Conservation (phyloP, 257 asterid species). For the Verbena officinalis region DNA sequence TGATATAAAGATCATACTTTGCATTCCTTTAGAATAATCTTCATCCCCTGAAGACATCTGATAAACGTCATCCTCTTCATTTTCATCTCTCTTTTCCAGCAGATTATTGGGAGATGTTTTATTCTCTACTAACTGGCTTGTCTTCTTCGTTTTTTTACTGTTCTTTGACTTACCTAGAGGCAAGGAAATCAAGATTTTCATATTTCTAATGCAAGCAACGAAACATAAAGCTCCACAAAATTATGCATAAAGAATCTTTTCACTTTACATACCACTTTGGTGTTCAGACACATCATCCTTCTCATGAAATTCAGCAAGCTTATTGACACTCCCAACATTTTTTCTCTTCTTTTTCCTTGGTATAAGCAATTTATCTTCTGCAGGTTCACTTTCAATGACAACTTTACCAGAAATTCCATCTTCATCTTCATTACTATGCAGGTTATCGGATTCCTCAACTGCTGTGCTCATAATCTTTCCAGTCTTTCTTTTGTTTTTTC, state of each 20-base stretch:
- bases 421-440: slow-evolving; percentile 28
- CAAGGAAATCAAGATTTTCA: slow-evolving; percentile 13
- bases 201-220: slow-evolving; percentile 1
- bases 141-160: slow-evolving; percentile 38
- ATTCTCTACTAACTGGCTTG: slow-evolving; percentile 30
- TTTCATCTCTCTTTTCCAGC: slow-evolving; percentile 41
- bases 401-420: slow-evolving; percentile 28
- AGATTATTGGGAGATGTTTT: slow-evolving; percentile 33
- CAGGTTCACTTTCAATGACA: slow-evolving; percentile 27
- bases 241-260: not conserved
- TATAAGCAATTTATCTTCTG: slow-evolving; percentile 35
- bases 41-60: slow-evolving; percentile 92
- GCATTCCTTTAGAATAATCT: slow-evolving; percentile 79
- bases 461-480: slow-evolving; percentile 6
- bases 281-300: slow-evolving; percentile 30
- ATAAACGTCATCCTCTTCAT: slow-evolving; percentile 55
- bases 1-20: slow-evolving; percentile 54
- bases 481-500: slow-evolving; percentile 42
- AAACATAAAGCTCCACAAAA: not conserved
- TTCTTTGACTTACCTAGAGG: slow-evolving; percentile 54
- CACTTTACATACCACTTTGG: slow-evolving; percentile 36
- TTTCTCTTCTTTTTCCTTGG: slow-evolving; percentile 47
- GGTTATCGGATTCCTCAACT: slow-evolving; percentile 10
- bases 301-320: slow-evolving; percentile 24
- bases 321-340: slow-evolving; percentile 27